Evolutionary conservation across 163 green algal genomes (phyloP).

Genomic region (Picocystis sp.): DNA sequence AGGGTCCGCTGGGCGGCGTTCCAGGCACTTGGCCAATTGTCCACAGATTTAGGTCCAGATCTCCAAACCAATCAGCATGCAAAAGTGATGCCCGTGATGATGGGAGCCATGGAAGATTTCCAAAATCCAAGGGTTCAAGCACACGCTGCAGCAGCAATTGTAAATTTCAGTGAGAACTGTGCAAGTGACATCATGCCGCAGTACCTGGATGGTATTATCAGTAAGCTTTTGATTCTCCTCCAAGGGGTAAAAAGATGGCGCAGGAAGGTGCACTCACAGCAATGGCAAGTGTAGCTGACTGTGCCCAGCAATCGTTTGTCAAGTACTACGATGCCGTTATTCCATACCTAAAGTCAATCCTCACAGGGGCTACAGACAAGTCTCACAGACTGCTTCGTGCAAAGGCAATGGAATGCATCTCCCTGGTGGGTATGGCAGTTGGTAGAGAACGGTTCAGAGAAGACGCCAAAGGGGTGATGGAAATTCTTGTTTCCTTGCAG

Average conservation of each 20-base stretch:
- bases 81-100: slow-evolving; percentile 56
- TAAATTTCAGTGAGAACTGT: slow-evolving; percentile 92
- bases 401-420: slow-evolving; percentile 94
- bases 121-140: slow-evolving; percentile 72
- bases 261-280: slow-evolving; percentile 88
- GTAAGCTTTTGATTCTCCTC: slow-evolving; percentile 67
- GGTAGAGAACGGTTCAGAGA: slow-evolving; percentile 70
- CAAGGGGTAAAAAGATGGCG: slow-evolving; percentile 49
- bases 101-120: slow-evolving; percentile 78
- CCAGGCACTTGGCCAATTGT: slow-evolving; percentile 85
- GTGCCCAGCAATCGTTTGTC: slow-evolving; percentile 66
- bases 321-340: slow-evolving; percentile 92
- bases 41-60: slow-evolving; percentile 86
- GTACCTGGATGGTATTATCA: slow-evolving; percentile 85
- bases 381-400: slow-evolving; percentile 60
- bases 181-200: slow-evolving; percentile 52
- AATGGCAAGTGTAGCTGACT: slow-evolving; percentile 81
- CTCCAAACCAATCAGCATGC: slow-evolving; percentile 40
- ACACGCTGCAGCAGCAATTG: slow-evolving; percentile 77
- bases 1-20: slow-evolving; percentile 88
- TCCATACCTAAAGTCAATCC: slow-evolving; percentile 75
- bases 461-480: slow-evolving; percentile 74
- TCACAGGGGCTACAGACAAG: slow-evolving; percentile 51
- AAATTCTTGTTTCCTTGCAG: slow-evolving; percentile 61
- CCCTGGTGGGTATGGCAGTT: slow-evolving; percentile 94